phyloP scores from a whole-genome alignment of 257 asterid genomes.

The Rubia yunnanensis region DNA sequence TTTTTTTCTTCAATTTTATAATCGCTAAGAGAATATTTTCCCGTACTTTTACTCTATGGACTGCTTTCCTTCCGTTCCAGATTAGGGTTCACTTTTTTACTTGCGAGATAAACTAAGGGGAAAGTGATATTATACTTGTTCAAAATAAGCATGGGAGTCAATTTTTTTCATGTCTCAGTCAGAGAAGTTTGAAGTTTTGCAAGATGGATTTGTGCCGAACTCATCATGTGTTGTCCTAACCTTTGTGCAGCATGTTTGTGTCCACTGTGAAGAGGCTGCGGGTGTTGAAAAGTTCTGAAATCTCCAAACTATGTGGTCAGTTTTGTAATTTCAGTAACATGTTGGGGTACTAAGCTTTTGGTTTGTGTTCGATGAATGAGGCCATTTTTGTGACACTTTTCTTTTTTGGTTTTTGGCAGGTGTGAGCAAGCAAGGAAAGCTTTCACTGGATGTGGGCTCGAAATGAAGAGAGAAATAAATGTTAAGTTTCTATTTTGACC shows the following conservation, averaged over 20 bases:
- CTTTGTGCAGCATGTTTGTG: slow-evolving; percentile 75
- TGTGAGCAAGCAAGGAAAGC: slow-evolving; percentile 42
- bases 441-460: slow-evolving; percentile 8
- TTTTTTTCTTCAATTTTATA: no score
- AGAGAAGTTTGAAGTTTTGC: neutral
- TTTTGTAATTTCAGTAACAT: slow-evolving; percentile 6
- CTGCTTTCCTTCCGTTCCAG: no score
- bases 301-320: slow-evolving; percentile 57
- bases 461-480: slow-evolving; percentile 4
- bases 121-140: no score
- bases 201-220: neutral
- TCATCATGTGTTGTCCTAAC: neutral
- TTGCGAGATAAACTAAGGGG: neutral
- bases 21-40: no score
- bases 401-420: slow-evolving; percentile 28
- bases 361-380: neutral
- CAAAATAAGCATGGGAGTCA: neutral
- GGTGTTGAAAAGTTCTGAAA: slow-evolving; percentile 74
- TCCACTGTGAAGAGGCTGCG: slow-evolving; percentile 85
- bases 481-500: neutral
- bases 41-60: no score
- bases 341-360: neutral
- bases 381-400: neutral
- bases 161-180: neutral
- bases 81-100: neutral